Percentiles rank a stretch among this genome's conserved stretches.
Conservation (phyloP, 768 basidiomycete species). For the Pulveroboletus sp. region DNA sequence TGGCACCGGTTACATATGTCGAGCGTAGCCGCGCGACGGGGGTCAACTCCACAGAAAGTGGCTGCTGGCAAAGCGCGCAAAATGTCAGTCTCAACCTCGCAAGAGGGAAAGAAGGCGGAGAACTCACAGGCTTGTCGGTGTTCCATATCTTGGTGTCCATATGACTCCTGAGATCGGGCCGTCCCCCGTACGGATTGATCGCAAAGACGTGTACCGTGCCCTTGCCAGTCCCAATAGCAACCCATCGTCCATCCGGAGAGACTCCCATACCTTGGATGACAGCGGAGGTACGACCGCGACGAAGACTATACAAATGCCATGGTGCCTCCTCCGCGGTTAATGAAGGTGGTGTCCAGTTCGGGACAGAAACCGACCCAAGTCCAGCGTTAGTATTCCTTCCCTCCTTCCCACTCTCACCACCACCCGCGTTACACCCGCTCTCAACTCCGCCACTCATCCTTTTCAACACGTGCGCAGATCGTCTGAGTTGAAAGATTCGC, state of each 20-base stretch:
- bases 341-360: slow-evolving; percentile 1
- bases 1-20: slow-evolving; percentile 25
- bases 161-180: slow-evolving; percentile 58
- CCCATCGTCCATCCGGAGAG: slow-evolving; percentile 56
- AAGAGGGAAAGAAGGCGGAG: background rate
- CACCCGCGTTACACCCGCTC: background rate
- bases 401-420: background rate
- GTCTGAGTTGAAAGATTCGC: slow-evolving; percentile 43
- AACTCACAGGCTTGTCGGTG: slow-evolving; percentile 40
- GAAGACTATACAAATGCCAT: slow-evolving; percentile 63
- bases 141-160: slow-evolving; percentile 56
- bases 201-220: slow-evolving; percentile 70
- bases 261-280: slow-evolving; percentile 47
- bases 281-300: slow-evolving; percentile 67
- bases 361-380: background rate
- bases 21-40: slow-evolving; percentile 55
- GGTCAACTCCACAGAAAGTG: slow-evolving; percentile 47
- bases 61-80: slow-evolving; percentile 35
- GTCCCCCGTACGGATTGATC: slow-evolving; percentile 72
- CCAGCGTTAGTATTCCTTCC: slow-evolving; percentile 5
- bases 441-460: background rate
- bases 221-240: slow-evolving; percentile 61
- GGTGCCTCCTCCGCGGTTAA: slow-evolving; percentile 24
- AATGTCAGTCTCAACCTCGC: background rate
- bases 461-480: slow-evolving; percentile 19